These are phyloP conservation scores for Alisma plantagoaquatica DNA, from an alignment of 106 monocot species.

Conservation along the genomic window DNA sequence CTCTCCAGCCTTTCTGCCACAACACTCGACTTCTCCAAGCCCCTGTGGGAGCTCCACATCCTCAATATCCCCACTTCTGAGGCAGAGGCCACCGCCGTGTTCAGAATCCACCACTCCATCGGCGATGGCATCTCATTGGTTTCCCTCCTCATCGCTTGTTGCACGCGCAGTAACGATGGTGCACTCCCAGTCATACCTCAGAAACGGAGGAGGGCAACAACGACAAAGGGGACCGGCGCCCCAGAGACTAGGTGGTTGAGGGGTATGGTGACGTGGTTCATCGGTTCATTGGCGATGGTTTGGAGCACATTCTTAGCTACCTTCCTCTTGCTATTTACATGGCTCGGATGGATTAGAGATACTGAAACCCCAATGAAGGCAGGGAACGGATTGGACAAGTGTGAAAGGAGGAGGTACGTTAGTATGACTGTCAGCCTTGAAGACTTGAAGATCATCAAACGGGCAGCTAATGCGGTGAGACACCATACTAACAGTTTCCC, in stretches of 20 bases:
- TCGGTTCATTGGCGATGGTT: constrained; percentile 15
- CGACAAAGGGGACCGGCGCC: not conserved
- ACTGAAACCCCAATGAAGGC: constrained; percentile 50
- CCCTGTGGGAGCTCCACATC: constrained; percentile 79
- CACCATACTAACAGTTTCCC: not conserved
- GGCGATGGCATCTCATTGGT: constrained; percentile 76
- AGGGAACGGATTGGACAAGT: constrained; percentile 22
- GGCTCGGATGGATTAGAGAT: constrained; percentile 27
- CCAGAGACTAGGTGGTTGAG: not conserved
- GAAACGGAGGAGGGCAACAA: too few species aligned
- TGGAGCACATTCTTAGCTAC: constrained; percentile 51
- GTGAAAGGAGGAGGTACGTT: constrained; percentile 40
- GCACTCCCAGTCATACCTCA: constrained; percentile 32
- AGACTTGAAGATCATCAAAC: constrained; percentile 54
- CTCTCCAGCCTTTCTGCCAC: constrained; percentile 37
- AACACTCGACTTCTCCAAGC: constrained; percentile 32
- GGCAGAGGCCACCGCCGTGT: constrained; percentile 31
- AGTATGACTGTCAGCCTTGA: constrained; percentile 35
- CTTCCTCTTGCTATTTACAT: constrained; percentile 27
- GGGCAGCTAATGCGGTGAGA: constrained; percentile 38
- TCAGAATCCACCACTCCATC: constrained; percentile 72
- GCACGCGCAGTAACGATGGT: constrained; percentile 50
- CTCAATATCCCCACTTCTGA: constrained; percentile 55
- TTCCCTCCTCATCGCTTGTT: constrained; percentile 82
- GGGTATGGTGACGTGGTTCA: too few species aligned